Evolutionary conservation across 2,329 filamentous ascomycete genomes (phyloP), one percentile per base, ranked within the genome.

Genomic region (Aspergillus brasiliensis): DNA sequence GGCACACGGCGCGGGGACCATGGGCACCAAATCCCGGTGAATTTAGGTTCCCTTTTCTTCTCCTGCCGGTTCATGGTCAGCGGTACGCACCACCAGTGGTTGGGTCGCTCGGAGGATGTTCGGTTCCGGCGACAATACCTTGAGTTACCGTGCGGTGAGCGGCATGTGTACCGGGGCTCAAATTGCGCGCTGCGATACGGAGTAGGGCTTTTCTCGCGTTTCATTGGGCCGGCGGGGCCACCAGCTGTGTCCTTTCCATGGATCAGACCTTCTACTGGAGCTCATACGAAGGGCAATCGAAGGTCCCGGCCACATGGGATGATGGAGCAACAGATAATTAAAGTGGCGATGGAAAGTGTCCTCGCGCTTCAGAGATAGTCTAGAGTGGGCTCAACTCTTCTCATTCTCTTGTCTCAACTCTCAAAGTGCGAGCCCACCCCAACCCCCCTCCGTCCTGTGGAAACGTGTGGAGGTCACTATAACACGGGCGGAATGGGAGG

Each of bases 41-140:
- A 55, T 48, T 34, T 28, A 57, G 40, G 34, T 56, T 31, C 31
- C 28, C 34, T 38, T 46, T 25, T 28, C n/a, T 31, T 55, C 27
- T 34, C 31, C 11, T 34, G 31, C 27, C 52, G 42, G 52, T 31
- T 44, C 52, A 55, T 40, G 52, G 52, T 31, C 23, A 42, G 42
- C 38, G 38, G 38, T 44, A 55, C 52, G 52, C 38, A 31, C n/a
- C n/a, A 42, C 49, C 27, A 56, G 8, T 60, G 38, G 48, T 48
- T 56, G 15, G 19, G 21, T 40, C 19, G 47, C 46, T 58, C 62
- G 58, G 65, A 40, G 31, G 51, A 62, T 56, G 56, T 56, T 68
- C 62, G 63, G 61, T 63, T 64, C 58, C 63, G 60, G 57, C 27
- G 44, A 51, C 13, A 34, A 34, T 58, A 57, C 40, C 19, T 25